Percentiles rank a stretch among this genome's conserved stretches.
These are phyloP conservation scores for Teratosphaeria pseudoeucalypti DNA, from an alignment of 2,329 filamentous ascomycete species.

Conservation along the genomic window DNA sequence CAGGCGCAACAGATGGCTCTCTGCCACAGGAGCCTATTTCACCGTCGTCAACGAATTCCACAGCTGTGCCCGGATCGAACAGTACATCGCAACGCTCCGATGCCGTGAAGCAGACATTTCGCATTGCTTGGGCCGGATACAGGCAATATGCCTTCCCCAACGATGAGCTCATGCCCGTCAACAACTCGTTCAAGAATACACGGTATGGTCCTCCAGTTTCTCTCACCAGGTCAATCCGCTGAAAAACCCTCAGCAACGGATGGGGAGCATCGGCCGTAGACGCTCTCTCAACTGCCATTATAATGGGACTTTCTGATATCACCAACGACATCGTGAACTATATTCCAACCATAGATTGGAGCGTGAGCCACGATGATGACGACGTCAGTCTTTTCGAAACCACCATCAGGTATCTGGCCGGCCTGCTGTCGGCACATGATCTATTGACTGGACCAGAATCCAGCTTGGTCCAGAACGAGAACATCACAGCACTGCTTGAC, in stretches of 20 bases:
- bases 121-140: neutral
- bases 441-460: neutral
- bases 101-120: neutral
- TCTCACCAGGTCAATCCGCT: neutral
- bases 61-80: neutral
- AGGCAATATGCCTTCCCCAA: constrained; percentile 1
- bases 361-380: neutral
- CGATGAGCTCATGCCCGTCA: constrained; percentile 1
- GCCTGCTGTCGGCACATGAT: neutral
- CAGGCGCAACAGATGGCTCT: neutral
- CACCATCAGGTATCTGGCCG: constrained; percentile 1
- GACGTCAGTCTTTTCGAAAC: constrained; percentile 1
- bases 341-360: neutral
- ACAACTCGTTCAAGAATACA: neutral
- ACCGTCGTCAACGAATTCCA: neutral
- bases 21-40: neutral
- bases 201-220: neutral
- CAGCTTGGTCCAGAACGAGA: neutral
- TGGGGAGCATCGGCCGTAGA: constrained; percentile 1
- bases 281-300: constrained; percentile 1
- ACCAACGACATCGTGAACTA: neutral
- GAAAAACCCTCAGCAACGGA: neutral
- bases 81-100: neutral
- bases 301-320: neutral
- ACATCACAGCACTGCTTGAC: neutral